Percentiles rank a stretch among this genome's conserved stretches.
These are phyloP conservation scores for Tylopilus rubrobrunneus DNA, from an alignment of 768 basidiomycete species.

Conservation along the genomic window DNA sequence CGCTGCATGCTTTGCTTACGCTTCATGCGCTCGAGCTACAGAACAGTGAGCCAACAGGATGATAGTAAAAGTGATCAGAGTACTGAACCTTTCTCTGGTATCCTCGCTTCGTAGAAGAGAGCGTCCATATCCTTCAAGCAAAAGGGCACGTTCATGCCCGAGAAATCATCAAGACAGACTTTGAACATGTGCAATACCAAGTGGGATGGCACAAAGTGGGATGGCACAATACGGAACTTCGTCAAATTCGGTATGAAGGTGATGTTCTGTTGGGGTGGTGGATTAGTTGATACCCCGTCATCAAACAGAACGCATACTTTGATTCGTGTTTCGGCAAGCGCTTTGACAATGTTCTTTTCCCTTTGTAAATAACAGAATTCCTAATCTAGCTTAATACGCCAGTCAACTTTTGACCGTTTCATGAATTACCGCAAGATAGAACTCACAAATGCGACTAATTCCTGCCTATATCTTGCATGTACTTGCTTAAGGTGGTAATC, in stretches of 20 bases:
- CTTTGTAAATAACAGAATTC: slow-evolving; percentile 94
- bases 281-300: background rate
- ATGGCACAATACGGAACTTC: slow-evolving; percentile 91
- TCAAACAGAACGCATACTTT: slow-evolving; percentile 50
- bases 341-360: slow-evolving; percentile 90
- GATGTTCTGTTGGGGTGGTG: slow-evolving; percentile 60
- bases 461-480: slow-evolving; percentile 92
- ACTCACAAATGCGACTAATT: slow-evolving; percentile 77
- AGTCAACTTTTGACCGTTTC: slow-evolving; percentile 2
- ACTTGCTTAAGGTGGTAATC: slow-evolving; percentile 81
- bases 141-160: slow-evolving; percentile 82
- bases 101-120: slow-evolving; percentile 86
- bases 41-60: slow-evolving; percentile 8
- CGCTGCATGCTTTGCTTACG: slow-evolving; percentile 85
- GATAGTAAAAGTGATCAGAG: slow-evolving; percentile 15
- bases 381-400: slow-evolving; percentile 72
- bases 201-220: slow-evolving; percentile 87
- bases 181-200: slow-evolving; percentile 95
- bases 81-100: slow-evolving; percentile 79
- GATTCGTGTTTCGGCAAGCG: slow-evolving; percentile 77
- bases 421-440: background rate
- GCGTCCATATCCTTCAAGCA: slow-evolving; percentile 91
- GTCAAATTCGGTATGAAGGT: slow-evolving; percentile 86
- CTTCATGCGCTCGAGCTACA: slow-evolving; percentile 86
- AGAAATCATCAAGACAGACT: slow-evolving; percentile 94